Conservation (phyloP, 768 basidiomycete genomes). For the Cystobasidium ongulense region DNA sequence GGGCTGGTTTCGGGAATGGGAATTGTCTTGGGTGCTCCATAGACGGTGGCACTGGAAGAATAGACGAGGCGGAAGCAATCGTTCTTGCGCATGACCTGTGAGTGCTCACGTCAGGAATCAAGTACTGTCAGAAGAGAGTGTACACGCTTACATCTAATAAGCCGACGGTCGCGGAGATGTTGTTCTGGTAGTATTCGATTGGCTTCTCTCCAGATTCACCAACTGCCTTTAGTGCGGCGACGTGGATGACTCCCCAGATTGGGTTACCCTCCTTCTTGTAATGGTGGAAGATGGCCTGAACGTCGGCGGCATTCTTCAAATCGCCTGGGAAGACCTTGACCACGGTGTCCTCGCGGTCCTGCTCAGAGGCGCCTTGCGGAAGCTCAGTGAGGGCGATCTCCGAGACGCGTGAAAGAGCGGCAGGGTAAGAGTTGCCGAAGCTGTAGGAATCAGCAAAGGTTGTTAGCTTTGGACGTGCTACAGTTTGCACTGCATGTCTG, state of each 20-base stretch:
- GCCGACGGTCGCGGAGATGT: slow-evolving; percentile 77
- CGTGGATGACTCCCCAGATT: slow-evolving; percentile 92
- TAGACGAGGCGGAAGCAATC: slow-evolving; percentile 83
- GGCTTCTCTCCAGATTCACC: slow-evolving; percentile 93
- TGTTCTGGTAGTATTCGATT: slow-evolving; percentile 84
- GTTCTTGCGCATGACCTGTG: slow-evolving; percentile 71
- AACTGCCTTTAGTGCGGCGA: slow-evolving; percentile 95
- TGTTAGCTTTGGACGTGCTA: neutral
- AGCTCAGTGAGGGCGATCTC: slow-evolving; percentile 70
- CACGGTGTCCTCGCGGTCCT: slow-evolving; percentile 62
- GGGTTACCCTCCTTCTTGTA: slow-evolving; percentile 67
- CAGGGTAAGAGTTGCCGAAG: slow-evolving; percentile 78
- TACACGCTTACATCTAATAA: slow-evolving; percentile 53
- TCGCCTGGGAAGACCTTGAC: slow-evolving; percentile 66
- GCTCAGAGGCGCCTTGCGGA: slow-evolving; percentile 57
- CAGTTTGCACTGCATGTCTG: neutral
- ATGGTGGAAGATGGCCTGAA: slow-evolving; percentile 68
- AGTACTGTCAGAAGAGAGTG: neutral
- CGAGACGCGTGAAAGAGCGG: slow-evolving; percentile 64
- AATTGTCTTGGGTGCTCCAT: slow-evolving; percentile 81
- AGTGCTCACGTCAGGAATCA: neutral
- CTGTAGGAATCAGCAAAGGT: slow-evolving; percentile 44
- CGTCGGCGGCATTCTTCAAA: slow-evolving; percentile 62
- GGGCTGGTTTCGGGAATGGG: slow-evolving; percentile 90
- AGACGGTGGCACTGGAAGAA: slow-evolving; percentile 96